phyloP scores from a whole-genome alignment of 2,329 filamentous ascomycete genomes.

The Bimuria novae-zelandiae region DNA sequence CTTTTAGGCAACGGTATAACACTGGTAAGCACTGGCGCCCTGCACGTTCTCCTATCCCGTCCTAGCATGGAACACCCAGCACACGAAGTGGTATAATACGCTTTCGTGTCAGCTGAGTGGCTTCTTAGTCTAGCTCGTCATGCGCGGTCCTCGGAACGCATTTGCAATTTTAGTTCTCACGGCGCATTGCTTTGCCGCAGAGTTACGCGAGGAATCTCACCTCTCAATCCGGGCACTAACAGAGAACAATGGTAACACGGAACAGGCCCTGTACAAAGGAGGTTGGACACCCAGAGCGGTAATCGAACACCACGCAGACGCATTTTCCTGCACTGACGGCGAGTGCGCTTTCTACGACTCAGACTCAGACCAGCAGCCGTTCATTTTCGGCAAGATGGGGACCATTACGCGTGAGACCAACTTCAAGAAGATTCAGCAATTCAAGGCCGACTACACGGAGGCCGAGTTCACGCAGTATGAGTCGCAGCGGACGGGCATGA shows the following conservation, averaged over 20 bases:
- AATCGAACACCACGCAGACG: neutral
- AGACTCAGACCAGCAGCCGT: slow-evolving; percentile 7
- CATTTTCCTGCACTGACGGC: neutral
- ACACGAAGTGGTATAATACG: neutral
- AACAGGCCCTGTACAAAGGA: slow-evolving; percentile 31
- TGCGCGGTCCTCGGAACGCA: neutral
- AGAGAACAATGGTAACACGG: slow-evolving; percentile 39
- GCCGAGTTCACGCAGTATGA: slow-evolving; percentile 93
- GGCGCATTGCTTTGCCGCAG: slow-evolving; percentile 1
- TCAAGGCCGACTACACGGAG: slow-evolving; percentile 88
- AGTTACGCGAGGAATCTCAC: neutral
- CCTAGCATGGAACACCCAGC: neutral
- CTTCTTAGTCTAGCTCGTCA: neutral
- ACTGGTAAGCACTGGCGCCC: neutral
- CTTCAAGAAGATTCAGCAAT: slow-evolving; percentile 84
- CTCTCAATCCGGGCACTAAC: slow-evolving; percentile 13
- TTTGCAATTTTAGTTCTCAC: neutral
- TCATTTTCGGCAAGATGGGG: slow-evolving; percentile 32
- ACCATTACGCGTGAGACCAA: slow-evolving; percentile 52
- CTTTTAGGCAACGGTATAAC: slow-evolving; percentile 2
- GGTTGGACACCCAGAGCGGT: slow-evolving; percentile 1
- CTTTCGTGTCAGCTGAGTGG: slow-evolving; percentile 5
- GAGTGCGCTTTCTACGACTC: neutral
- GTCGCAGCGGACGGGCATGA: slow-evolving; percentile 91
- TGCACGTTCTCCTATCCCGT: neutral